Conservation (phyloP, 2,329 filamentous ascomycete genomes). For the Xylariaceae sp. region DNA sequence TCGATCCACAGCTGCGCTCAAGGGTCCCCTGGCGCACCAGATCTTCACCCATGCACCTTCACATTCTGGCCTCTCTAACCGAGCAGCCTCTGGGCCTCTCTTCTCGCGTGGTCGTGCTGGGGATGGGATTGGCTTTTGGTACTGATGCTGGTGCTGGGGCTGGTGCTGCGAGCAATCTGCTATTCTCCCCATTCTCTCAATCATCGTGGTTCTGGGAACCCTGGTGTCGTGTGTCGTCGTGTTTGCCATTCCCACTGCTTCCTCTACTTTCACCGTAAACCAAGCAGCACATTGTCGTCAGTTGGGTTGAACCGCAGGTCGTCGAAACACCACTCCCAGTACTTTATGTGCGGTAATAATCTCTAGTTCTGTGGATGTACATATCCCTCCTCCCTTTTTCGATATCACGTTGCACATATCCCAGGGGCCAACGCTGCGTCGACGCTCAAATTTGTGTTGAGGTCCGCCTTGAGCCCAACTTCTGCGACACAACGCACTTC, state of each 20-base stretch:
- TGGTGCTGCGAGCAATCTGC: slow-evolving; percentile 12
- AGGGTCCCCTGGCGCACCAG: slow-evolving; percentile 3
- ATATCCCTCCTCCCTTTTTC: slow-evolving; percentile 2
- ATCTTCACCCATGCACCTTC: slow-evolving; percentile 5
- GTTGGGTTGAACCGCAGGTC: slow-evolving; percentile 7
- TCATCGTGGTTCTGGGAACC: slow-evolving; percentile 5
- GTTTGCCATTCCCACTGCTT: slow-evolving; percentile 1
- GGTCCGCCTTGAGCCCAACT: slow-evolving; percentile 27
- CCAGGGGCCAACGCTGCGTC: slow-evolving; percentile 14
- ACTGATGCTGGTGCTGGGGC: slow-evolving; percentile 14
- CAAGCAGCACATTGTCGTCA: not conserved
- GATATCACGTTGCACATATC: slow-evolving; percentile 7
- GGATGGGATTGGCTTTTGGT: slow-evolving; percentile 4
- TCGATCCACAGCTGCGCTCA: not conserved
- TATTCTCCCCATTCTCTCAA: slow-evolving; percentile 3
- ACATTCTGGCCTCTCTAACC: slow-evolving; percentile 10
- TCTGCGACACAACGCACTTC: slow-evolving; percentile 41
- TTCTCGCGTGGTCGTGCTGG: slow-evolving; percentile 10
- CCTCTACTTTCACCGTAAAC: slow-evolving; percentile 1
- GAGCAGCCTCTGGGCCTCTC: no score
- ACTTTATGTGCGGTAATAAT: slow-evolving; percentile 6
- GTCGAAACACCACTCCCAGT: slow-evolving; percentile 6
- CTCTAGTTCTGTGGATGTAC: not conserved
- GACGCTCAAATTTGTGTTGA: slow-evolving; percentile 19
- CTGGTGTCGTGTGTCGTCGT: slow-evolving; percentile 5